A percentile compares a stretch with the other conserved stretches of the same genome.
Conservation (phyloP, 139 green algal species). For the Bryopsis sp. region DNA sequence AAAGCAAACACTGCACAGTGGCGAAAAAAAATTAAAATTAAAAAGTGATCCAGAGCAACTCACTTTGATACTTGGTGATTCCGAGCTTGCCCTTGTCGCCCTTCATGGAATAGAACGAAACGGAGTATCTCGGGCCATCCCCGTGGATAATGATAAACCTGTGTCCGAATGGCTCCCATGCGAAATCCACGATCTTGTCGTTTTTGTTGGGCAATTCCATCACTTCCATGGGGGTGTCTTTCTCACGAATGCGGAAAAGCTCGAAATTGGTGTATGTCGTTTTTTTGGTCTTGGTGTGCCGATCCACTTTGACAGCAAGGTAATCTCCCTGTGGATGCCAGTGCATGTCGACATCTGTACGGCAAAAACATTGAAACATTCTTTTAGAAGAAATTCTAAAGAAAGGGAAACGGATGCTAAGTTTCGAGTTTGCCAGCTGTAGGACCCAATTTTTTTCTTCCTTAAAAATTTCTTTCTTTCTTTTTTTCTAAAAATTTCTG, state of each 20-base stretch:
- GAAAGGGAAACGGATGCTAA: too few relatives aligned
- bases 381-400: too few relatives aligned
- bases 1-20: too few relatives aligned
- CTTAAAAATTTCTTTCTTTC: too few relatives aligned
- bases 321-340: conserved; percentile 96
- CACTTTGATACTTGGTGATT: neutral
- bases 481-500: too few relatives aligned
- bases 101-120: conserved; percentile 93
- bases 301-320: conserved; percentile 91
- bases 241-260: conserved; percentile 42
- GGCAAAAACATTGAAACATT: too few relatives aligned
- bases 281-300: conserved; percentile 98
- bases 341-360: conserved; percentile 77
- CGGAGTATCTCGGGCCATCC: conserved; percentile 60
- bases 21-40: too few relatives aligned
- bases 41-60: too few relatives aligned
- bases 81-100: conserved; percentile 52
- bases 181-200: conserved; percentile 72
- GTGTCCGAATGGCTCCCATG: conserved; percentile 91
- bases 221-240: conserved; percentile 80
- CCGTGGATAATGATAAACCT: conserved; percentile 89
- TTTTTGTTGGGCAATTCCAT: conserved; percentile 64
- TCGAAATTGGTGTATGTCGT: conserved; percentile 70
- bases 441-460: too few relatives aligned
- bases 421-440: too few relatives aligned